Conservation (phyloP, 495 filamentous ascomycete species). For the Acidiella bohemica region DNA sequence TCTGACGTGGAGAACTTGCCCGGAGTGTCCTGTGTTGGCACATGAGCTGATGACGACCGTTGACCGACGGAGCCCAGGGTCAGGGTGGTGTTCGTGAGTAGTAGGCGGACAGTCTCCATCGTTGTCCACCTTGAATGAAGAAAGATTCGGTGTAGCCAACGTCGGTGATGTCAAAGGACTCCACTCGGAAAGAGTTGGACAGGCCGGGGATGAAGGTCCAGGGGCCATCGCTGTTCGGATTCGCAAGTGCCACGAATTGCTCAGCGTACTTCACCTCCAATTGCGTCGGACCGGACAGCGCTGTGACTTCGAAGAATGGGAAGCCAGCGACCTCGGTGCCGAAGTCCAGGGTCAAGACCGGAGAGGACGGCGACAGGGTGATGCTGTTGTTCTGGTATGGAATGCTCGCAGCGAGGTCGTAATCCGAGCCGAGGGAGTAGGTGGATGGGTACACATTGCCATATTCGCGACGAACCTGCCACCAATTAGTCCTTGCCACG, state of each 20-base stretch:
- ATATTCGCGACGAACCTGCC: background rate
- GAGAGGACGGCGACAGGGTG: background rate
- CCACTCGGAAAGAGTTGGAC: slow-evolving; percentile 8
- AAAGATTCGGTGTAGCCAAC: slow-evolving; percentile 1
- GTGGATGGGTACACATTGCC: background rate
- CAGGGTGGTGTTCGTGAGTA: slow-evolving; percentile 11
- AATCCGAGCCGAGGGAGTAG: background rate
- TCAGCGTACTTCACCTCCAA: slow-evolving; percentile 16
- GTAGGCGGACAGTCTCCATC: slow-evolving; percentile 18
- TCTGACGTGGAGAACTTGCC: slow-evolving; percentile 8
- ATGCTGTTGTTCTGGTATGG: background rate
- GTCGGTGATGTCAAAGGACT: slow-evolving; percentile 15
- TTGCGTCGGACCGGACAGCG: slow-evolving; percentile 3
- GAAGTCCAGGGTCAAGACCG: slow-evolving; percentile 13
- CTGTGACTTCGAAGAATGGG: slow-evolving; percentile 11
- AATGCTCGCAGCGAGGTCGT: background rate
- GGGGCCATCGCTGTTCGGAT: slow-evolving; percentile 7
- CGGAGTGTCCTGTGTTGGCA: slow-evolving; percentile 1
- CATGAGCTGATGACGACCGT: background rate
- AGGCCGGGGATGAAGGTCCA: slow-evolving; percentile 11
- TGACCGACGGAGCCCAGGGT: slow-evolving; percentile 8
- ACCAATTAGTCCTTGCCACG: too few species aligned
- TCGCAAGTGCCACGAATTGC: background rate
- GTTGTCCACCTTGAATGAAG: slow-evolving; percentile 15
- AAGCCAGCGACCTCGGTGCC: slow-evolving; percentile 11